A percentile compares a stretch with the other conserved stretches of the same genome.
These are phyloP conservation scores for Candida railenensis DNA, from an alignment of 805 yeast species.

Conservation along the genomic window DNA sequence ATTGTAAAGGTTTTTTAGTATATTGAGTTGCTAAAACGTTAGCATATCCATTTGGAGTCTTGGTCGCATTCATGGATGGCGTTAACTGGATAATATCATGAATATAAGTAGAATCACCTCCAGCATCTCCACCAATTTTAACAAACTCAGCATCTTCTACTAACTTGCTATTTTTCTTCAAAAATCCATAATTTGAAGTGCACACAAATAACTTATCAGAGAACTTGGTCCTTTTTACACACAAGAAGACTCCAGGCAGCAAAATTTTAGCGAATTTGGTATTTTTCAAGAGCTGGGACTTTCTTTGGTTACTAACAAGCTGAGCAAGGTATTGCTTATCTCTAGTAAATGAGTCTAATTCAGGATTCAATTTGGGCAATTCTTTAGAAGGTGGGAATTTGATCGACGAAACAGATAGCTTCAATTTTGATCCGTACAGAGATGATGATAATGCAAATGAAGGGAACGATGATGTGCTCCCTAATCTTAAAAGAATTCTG, in stretches of 20 bases:
- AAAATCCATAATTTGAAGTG: constrained; percentile 81
- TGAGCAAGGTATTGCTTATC: constrained; percentile 40
- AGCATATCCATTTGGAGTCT: constrained; percentile 77
- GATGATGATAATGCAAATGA: constrained; percentile 19
- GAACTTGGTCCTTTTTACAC: constrained; percentile 50
- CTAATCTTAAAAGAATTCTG: constrained; percentile 60
- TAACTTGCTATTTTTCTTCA: constrained; percentile 68
- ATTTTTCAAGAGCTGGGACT: constrained; percentile 58
- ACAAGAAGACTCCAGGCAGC: constrained; percentile 85
- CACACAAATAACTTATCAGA: constrained; percentile 63
- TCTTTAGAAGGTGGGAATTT: constrained; percentile 66
- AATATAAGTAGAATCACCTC: constrained; percentile 36
- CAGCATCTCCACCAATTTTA: constrained; percentile 16
- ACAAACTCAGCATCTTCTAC: constrained; percentile 81
- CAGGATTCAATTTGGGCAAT: constrained; percentile 38
- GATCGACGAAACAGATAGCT: constrained; percentile 43
- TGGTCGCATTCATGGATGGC: constrained; percentile 67
- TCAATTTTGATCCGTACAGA: constrained; percentile 23
- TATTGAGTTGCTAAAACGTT: constrained; percentile 88
- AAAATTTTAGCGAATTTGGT: constrained; percentile 59
- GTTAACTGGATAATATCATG: constrained; percentile 74
- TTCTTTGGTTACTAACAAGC: constrained; percentile 39
- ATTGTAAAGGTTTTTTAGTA: constrained; percentile 58
- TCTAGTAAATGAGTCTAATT: constrained; percentile 41
- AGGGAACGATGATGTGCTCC: constrained; percentile 30